Percentiles rank a stretch among this genome's conserved stretches.
phyloP scores from a whole-genome alignment of 2,329 filamentous ascomycete genomes.

The Penicillium sp. region DNA sequence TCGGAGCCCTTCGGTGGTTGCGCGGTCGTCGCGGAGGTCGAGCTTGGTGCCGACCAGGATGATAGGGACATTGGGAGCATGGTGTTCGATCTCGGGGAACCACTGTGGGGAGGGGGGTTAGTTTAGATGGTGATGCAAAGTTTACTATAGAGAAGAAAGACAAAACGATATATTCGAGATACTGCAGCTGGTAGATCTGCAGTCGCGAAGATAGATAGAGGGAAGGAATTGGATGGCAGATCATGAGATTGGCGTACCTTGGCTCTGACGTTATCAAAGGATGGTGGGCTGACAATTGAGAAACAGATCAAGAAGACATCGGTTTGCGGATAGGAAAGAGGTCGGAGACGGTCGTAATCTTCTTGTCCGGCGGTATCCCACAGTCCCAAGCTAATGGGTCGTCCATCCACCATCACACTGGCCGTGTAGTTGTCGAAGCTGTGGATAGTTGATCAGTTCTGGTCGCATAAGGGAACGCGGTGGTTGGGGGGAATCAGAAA shows the following conservation, averaged over 20 bases:
- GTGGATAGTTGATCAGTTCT: constrained; percentile 15
- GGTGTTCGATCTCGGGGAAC: constrained; percentile 97
- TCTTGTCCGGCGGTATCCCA: constrained; percentile 99
- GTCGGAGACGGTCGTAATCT: constrained; percentile 94
- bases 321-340: constrained; percentile 96
- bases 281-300: constrained; percentile 95
- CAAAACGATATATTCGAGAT: not conserved
- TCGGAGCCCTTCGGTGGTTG: constrained; percentile 78
- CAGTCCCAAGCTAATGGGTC: constrained; percentile 92
- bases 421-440: constrained; percentile 99
- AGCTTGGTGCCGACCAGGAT: constrained; percentile 97
- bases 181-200: not conserved
- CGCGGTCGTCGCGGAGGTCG: constrained; percentile 86
- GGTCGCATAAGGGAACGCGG: constrained; percentile 4
- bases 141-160: not conserved
- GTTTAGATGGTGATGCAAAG: no score
- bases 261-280: constrained; percentile 98
- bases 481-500: constrained; percentile 15
- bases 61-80: constrained; percentile 92
- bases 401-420: constrained; percentile 98
- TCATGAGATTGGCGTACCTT: constrained; percentile 68
- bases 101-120: constrained; percentile 62
- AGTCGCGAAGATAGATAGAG: not conserved
- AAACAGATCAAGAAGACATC: constrained; percentile 99
- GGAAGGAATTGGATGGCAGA: not conserved